Base-by-base conservation (phyloP, 1,139 yeast species). In the Lodderomyces orthopsilosis region DNA sequence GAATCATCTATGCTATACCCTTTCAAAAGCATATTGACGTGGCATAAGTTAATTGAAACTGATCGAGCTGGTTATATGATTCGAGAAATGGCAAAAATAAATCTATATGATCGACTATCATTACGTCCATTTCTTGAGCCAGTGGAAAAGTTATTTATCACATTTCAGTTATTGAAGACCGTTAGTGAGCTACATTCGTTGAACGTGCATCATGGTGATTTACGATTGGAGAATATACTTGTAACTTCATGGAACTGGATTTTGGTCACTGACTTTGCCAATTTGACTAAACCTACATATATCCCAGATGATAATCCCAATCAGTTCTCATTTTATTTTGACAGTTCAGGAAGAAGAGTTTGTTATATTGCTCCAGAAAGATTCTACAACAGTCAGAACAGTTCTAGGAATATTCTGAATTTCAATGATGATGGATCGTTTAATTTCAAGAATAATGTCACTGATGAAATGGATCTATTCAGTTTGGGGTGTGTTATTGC, bases 361-460 rank as follows among this genome's bases (percentile, higher is more conserved):
- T 93, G 98, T 62, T 93, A 91, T 60, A 65, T 94, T 41, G 98
- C 98, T 0, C 98, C 99, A 0, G 99, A 94, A 59, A 66, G 98
- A 50, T 93, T 94, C 57, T 69, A 77, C 45, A 60, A 60, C 38
- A 59, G 69, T 3, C 51, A 56, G 23, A 51, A 52, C 13, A 42
- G 54, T 40, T 42, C 55, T 41, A 45, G 55, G 4, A 48, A 48
- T 36, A 35, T 28, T 9, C 57, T 51, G 42, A 55, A 54, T 43
- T 51, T 57, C 34, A 62, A 62, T 12, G 67, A 69, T 21, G 57
- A 61, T 21, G 73, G 70, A 0, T 51, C 50, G 26, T 61, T 52
- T 41, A 51, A 46, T 17, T 32, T 41, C 18, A 65, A 63, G 2
- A 64, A 61, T 41, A 57, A 59, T n/a, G 58, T 89, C 19, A 78